These are phyloP conservation scores for Microstroma glucosiphilum DNA, from an alignment of 1,284 basidiomycete species.

Conservation along the genomic window DNA sequence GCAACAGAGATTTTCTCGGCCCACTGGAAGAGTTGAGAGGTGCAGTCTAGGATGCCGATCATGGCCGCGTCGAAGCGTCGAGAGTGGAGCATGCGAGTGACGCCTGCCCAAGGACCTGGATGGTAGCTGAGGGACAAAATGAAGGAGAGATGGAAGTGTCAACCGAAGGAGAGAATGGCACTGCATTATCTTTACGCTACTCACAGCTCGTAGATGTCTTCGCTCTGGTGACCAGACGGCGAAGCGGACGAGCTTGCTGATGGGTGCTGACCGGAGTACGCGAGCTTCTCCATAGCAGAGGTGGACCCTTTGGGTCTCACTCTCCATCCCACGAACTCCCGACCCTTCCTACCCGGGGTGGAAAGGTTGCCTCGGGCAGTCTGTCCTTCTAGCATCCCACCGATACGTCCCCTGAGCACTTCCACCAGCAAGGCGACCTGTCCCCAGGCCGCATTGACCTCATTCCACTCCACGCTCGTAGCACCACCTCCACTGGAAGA, in stretches of 20 bases:
- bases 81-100: conserved; percentile 66
- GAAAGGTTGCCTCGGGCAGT: background rate
- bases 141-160: background rate
- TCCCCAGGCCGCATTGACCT: conserved; percentile 98
- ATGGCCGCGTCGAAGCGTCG: conserved; percentile 91
- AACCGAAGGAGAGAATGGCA: too few relatives aligned
- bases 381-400: background rate
- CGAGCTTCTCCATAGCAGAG: background rate
- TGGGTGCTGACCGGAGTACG: too few relatives aligned
- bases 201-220: too few relatives aligned
- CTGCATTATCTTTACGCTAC: too few relatives aligned
- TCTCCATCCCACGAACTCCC: conserved; percentile 2
- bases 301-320: conserved; percentile 2
- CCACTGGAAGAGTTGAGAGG: conserved; percentile 81
- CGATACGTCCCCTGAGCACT: conserved; percentile 57
- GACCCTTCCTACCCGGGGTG: background rate
- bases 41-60: conserved; percentile 88
- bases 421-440: conserved; percentile 85
- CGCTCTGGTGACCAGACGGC: too few relatives aligned
- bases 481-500: conserved; percentile 52
- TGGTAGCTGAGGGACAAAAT: background rate
- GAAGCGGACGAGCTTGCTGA: too few relatives aligned
- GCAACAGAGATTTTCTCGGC: conserved; percentile 51
- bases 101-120: background rate
- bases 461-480: conserved; percentile 78